phyloP scores from a whole-genome alignment of 2,329 filamentous ascomycete species.

The Paraphaeosphaeria sporulosa region DNA sequence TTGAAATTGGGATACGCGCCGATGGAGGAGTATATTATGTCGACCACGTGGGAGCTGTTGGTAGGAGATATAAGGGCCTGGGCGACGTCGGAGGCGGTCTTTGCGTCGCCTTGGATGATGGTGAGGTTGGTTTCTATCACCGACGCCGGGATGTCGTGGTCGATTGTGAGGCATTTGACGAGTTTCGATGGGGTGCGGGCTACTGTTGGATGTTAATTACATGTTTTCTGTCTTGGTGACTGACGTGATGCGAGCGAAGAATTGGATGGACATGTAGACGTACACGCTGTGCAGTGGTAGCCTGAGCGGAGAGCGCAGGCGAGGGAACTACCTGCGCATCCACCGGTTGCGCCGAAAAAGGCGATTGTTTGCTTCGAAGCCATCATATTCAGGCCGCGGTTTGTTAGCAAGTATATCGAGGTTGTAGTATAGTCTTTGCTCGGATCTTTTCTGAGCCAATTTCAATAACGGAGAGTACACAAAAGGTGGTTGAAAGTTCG shows the following conservation, averaged over 20 bases:
- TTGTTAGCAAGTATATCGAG: not conserved
- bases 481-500: too few relatives aligned
- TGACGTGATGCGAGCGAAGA: not conserved
- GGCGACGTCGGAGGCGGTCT: constrained; percentile 52
- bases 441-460: too few relatives aligned
- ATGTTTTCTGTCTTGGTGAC: not conserved
- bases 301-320: constrained; percentile 54
- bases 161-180: constrained; percentile 46
- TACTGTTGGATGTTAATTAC: constrained; percentile 31
- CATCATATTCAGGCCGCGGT: constrained; percentile 17
- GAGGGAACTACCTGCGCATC: constrained; percentile 55
- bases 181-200: constrained; percentile 61
- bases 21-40: constrained; percentile 58
- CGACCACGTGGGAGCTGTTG: constrained; percentile 40
- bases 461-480: too few relatives aligned
- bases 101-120: constrained; percentile 58
- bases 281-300: constrained; percentile 54
- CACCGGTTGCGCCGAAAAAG: constrained; percentile 63
- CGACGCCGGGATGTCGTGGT: constrained; percentile 49
- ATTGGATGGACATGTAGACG: not conserved
- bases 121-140: constrained; percentile 52
- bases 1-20: constrained; percentile 47
- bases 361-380: constrained; percentile 48
- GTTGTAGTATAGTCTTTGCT: not conserved
- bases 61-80: constrained; percentile 42